Evolutionary conservation across 2,329 filamentous ascomycete genomes (phyloP), one percentile per base, ranked within the genome.

Genomic region (Zelopaecilomyces penicillatus): DNA sequence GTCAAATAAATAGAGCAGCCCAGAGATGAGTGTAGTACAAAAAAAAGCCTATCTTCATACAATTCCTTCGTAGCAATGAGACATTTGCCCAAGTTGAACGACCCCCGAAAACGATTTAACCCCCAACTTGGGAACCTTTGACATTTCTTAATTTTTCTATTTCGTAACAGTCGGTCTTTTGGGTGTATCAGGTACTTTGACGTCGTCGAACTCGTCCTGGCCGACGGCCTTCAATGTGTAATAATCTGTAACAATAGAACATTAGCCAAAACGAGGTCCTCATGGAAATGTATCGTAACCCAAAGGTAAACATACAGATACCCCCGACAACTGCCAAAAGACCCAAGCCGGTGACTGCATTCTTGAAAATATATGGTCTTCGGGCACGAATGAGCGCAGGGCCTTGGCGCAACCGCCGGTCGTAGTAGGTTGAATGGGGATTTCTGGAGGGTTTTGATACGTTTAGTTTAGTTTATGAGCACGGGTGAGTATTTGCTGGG

Each of bases 181-280:
- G 39, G 87, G 83, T 42, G 76, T 72, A 62, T 87, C 85, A 29
- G 93, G 93, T 33, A 97, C 83, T 62, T 88, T 83, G 56, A 97
- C 90, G 62, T 98, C 93, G 46, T 90, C 87, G 69, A 98, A 98
- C 54, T 96, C 87, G 65, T 97, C 93, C 67, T 97, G 93, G 37
- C 91, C 88, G 60, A 98, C 86, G 44, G 87, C 88, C 53, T 74
- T 78, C 61, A 98, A 84, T 4, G 77, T 80, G 59, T 80, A 80
- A 54, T 67, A 68, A 57, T 80, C 77, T 80, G 45, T 38, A 5
- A 11, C 11, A 37, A 12, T 28, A 32, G 45, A 12, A 29, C 31
- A 44, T 59, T 45, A 57, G 54, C 39, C 43, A 32, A 19, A 19
- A 2, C 19, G 19, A 19, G 19, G 19, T 19, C 19, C 19, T 3